Evolutionary conservation across 495 filamentous ascomycete species (phyloP).

Genomic region (Evansstolkia leycettana): DNA sequence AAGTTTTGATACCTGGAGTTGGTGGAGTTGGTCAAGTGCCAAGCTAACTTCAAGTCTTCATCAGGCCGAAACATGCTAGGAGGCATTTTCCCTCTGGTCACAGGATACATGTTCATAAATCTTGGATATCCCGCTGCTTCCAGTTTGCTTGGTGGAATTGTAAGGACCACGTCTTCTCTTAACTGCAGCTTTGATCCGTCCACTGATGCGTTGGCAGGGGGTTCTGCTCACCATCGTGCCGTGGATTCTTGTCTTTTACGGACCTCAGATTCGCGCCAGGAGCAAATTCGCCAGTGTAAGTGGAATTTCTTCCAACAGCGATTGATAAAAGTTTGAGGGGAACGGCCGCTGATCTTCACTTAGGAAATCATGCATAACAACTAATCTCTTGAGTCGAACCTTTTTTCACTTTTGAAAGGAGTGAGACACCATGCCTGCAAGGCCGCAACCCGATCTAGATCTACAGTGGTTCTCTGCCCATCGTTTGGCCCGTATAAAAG

Average conservation of each 20-base stretch:
- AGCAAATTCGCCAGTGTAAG: constrained; percentile 60
- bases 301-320: no score
- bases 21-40: no score
- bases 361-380: no score
- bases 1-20: constrained; percentile 5
- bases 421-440: no score
- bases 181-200: background rate
- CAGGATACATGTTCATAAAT: constrained; percentile 54
- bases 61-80: constrained; percentile 67
- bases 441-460: no score
- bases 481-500: no score
- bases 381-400: no score
- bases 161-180: constrained; percentile 21
- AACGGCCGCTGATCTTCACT: no score
- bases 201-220: constrained; percentile 22
- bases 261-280: constrained; percentile 62
- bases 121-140: constrained; percentile 63
- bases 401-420: no score
- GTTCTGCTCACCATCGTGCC: constrained; percentile 63
- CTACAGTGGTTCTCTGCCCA: no score
- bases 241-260: constrained; percentile 75
- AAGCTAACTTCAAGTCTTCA: no score
- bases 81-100: constrained; percentile 72
- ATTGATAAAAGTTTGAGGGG: no score
- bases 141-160: constrained; percentile 64